Conservation (phyloP, 805 yeast genomes). For the Nakazawaea populi region DNA sequence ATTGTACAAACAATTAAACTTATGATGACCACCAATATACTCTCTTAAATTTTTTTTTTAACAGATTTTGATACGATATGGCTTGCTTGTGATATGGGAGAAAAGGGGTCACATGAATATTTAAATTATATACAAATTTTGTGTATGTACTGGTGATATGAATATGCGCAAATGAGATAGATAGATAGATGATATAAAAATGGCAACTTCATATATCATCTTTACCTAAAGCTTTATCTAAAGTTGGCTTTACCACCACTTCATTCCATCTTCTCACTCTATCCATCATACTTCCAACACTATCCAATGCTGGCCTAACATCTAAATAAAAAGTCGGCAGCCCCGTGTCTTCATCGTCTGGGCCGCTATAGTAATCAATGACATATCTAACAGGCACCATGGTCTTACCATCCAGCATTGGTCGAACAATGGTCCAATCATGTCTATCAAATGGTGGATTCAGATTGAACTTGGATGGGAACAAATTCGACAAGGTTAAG, state of each 20-base stretch:
- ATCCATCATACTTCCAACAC: conserved; percentile 54
- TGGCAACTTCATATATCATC: background rate
- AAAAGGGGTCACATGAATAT: background rate
- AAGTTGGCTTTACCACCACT: conserved; percentile 44
- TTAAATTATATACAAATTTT: background rate
- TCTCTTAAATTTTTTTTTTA: too few relatives aligned
- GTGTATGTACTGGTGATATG: too few relatives aligned
- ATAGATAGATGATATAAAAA: too few relatives aligned
- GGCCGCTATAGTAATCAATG: conserved; percentile 94
- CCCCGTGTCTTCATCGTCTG: conserved; percentile 80
- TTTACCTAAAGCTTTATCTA: conserved; percentile 68
- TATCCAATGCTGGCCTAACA: conserved; percentile 92
- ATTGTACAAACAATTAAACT: too few relatives aligned
- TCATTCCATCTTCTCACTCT: conserved; percentile 55
- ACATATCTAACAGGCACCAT: conserved; percentile 69
- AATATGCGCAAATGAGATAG: too few relatives aligned
- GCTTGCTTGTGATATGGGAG: too few relatives aligned
- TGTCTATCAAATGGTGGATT: conserved; percentile 97
- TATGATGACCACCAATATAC: too few relatives aligned
- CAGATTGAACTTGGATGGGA: conserved; percentile 66
- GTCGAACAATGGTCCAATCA: conserved; percentile 93
- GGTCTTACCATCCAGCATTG: conserved; percentile 24
- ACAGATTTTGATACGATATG: too few relatives aligned
- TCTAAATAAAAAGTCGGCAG: conserved; percentile 90
- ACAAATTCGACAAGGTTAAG: conserved; percentile 56